A percentile compares a stretch with the other conserved stretches of the same genome.
phyloP scores from a whole-genome alignment of 2,329 filamentous ascomycete species.

The Lachnellula hyalina region DNA sequence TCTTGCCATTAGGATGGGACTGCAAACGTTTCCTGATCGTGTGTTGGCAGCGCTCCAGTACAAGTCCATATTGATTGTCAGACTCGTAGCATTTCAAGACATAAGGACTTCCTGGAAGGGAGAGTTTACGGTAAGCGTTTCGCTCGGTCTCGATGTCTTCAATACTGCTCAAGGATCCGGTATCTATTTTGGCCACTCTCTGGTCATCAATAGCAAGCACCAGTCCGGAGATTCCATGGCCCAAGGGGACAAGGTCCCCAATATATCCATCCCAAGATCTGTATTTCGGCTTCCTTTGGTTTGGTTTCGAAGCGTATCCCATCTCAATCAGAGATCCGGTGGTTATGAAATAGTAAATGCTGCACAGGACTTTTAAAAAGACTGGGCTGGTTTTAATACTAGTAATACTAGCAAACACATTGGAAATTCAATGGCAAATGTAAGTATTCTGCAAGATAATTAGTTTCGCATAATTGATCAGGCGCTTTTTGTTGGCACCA shows the following conservation, averaged over 20 bases:
- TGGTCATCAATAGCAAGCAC: slow-evolving; percentile 1
- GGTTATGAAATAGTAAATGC: not conserved
- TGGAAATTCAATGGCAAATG: no score
- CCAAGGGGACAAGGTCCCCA: not conserved
- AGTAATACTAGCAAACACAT: not conserved
- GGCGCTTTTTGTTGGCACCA: no score
- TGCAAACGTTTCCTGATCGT: not conserved
- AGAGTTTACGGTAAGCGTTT: not conserved
- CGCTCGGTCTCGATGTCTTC: slow-evolving; percentile 1
- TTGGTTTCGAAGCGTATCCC: not conserved
- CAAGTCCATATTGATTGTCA: not conserved
- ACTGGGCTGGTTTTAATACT: not conserved
- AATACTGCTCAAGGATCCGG: not conserved
- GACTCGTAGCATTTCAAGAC: not conserved
- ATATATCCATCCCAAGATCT: slow-evolving; percentile 2
- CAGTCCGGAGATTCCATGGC: not conserved
- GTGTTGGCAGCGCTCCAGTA: not conserved
- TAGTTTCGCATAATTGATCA: no score
- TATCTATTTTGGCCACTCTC: slow-evolving; percentile 2
- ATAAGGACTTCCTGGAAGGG: not conserved
- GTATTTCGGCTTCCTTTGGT: slow-evolving; percentile 11
- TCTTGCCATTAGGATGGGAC: not conserved
- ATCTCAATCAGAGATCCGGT: not conserved
- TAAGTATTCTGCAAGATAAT: no score
- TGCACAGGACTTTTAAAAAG: not conserved